Conservation (phyloP, 192 early-diverging fungal species). For the Entophlyctis luteolus region DNA sequence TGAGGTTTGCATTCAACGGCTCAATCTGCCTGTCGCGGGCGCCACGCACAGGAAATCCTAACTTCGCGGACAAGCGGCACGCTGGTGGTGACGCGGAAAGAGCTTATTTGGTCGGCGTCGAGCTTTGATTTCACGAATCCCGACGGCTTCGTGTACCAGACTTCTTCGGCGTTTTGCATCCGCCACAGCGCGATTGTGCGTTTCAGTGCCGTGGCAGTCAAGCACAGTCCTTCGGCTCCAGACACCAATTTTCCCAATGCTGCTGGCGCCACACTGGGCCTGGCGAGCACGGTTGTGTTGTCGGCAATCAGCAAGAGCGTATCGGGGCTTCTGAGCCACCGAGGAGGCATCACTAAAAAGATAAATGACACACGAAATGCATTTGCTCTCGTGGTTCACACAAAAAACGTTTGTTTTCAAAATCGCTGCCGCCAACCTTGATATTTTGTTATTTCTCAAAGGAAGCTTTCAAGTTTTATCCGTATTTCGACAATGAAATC, state of each 20-base stretch:
- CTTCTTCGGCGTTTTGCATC: background rate
- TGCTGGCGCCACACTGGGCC: background rate
- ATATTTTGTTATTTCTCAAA: background rate
- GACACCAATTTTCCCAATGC: background rate
- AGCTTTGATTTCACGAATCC: background rate
- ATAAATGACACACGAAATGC: background rate
- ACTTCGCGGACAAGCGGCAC: slow-evolving; percentile 6
- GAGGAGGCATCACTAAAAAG: background rate
- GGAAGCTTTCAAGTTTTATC: slow-evolving; percentile 41
- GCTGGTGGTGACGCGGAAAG: slow-evolving; percentile 21
- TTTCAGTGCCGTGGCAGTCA: slow-evolving; percentile 9
- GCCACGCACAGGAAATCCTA: slow-evolving; percentile 17
- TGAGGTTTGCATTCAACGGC: background rate
- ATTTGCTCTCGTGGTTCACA: slow-evolving; percentile 1
- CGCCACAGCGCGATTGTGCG: slow-evolving; percentile 1
- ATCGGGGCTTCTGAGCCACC: background rate
- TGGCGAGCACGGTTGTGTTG: background rate
- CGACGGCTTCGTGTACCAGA: background rate
- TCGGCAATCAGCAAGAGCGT: background rate
- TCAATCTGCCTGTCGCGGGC: background rate
- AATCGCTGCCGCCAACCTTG: background rate
- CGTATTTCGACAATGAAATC: slow-evolving; percentile 34
- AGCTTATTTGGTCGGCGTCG: slow-evolving; percentile 18
- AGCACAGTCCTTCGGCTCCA: background rate
- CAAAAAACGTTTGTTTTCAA: background rate